Evolutionary conservation across 306 rosid genomes (phyloP).

Genomic region (Luffa acutangula): DNA sequence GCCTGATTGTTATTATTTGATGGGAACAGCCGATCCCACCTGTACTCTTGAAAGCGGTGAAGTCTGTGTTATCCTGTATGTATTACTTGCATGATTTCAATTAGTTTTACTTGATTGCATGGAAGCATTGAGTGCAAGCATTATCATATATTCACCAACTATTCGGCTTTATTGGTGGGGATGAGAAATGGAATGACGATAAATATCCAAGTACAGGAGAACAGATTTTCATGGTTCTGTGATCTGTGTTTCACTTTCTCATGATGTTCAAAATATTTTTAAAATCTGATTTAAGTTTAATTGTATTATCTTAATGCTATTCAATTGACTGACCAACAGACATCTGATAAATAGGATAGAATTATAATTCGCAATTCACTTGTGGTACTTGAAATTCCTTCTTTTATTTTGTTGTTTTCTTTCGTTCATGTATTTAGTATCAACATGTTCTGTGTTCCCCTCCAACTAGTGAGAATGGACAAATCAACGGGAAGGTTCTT

Average conservation of each 20-base stretch:
- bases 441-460: background rate
- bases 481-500: slow-evolving; percentile 52
- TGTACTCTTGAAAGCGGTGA: slow-evolving; percentile 30
- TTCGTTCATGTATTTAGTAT: background rate
- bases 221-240: background rate
- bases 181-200: background rate
- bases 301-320: background rate
- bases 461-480: slow-evolving; percentile 46
- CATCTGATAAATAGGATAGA: background rate
- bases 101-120: background rate
- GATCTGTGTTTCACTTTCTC: background rate
- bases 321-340: background rate
- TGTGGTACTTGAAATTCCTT: background rate
- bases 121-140: background rate
- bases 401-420: background rate
- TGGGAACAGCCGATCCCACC: slow-evolving; percentile 89
- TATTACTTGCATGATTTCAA: background rate
- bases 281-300: background rate
- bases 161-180: background rate
- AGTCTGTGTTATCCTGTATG: slow-evolving; percentile 77
- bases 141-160: background rate
- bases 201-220: background rate
- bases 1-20: slow-evolving; percentile 45
- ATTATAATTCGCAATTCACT: background rate
- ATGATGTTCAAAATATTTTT: background rate